A percentile compares a stretch with the other conserved stretches of the same genome.
Conservation (phyloP, 805 yeast species). For the Candida coquimbonensis region DNA sequence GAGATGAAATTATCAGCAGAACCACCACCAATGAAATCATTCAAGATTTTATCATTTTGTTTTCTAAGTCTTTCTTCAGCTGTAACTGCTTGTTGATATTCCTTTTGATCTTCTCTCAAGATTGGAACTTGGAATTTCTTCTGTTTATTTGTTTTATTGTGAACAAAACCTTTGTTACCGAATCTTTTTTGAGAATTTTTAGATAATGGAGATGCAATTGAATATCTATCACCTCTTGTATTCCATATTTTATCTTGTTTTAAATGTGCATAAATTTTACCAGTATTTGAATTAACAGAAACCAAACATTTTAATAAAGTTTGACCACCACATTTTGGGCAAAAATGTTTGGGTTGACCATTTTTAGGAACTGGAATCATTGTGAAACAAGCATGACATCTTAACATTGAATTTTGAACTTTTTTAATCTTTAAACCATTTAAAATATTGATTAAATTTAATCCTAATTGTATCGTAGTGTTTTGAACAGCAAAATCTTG, state of each 20-base stretch:
- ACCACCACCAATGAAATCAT: conserved; percentile 93
- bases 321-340: conserved; percentile 92
- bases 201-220: conserved; percentile 83
- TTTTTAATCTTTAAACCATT: conserved; percentile 81
- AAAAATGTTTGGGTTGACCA: conserved; percentile 78
- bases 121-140: conserved; percentile 45
- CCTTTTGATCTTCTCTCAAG: conserved; percentile 90
- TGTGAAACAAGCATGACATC: conserved; percentile 96
- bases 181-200: conserved; percentile 61
- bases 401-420: conserved; percentile 84
- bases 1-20: conserved; percentile 80
- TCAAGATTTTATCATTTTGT: conserved; percentile 77
- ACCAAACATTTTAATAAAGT: conserved; percentile 89
- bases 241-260: conserved; percentile 93
- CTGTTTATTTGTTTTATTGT: conserved; percentile 51
- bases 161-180: conserved; percentile 78
- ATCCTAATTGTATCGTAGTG: conserved; percentile 84
- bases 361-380: conserved; percentile 71
- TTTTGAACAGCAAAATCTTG: conserved; percentile 98
- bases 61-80: conserved; percentile 82
- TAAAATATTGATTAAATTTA: conserved; percentile 75
- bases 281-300: conserved; percentile 69
- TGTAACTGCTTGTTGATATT: conserved; percentile 80
- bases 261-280: conserved; percentile 79
- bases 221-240: conserved; percentile 75